Evolutionary conservation across 805 yeast species (phyloP), one percentile per base, ranked within the genome.

Genomic region (Pichia phayaonensis): DNA sequence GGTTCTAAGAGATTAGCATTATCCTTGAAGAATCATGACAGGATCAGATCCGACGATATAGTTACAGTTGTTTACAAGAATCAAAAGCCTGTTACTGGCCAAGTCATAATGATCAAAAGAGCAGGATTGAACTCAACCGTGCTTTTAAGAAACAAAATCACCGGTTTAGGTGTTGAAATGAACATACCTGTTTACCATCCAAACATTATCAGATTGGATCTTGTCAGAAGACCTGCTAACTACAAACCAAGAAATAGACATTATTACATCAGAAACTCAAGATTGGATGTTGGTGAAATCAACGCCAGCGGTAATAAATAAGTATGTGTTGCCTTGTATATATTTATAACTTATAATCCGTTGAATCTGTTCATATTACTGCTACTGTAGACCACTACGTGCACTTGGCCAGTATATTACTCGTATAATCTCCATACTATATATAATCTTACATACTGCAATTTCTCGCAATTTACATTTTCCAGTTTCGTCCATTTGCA

Each of bases 171-270:
- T 50, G 92, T 88, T 46, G 98, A 92, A 62, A 71, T 84, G 55
- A 75, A 92, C 54, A 79, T 90, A 45, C 90, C 92, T 27, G 69
- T 92, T 24, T 92, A 75, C 72, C 85, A 84, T 54, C 97, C 97
- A 8, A 73, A 80, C 49, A 75, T 94, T 50, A 78, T 81, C 55
- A 79, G 84, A 66, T 74, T 92, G 48, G 97, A 90, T 68, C 67
- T 90, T 40, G 67, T 92, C 54, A 77, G 86, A 67, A 83, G 83
- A 67, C 92, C 95, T 39, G 67, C 71, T 55, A 79, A 77, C 62
- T 83, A 88, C 68, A 80, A 85, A 73, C 74, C 76, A 55, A 81
- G 96, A 78, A 80, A 81, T 70, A 92, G 88, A 74, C 92, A 89
- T 60, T 90, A 84, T 75, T 94, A 88, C 70, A 85, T 94, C 63